A percentile compares a stretch with the other conserved stretches of the same genome.
Conservation (phyloP, 805 yeast genomes). For the Saccharomycopsis javanensis region DNA sequence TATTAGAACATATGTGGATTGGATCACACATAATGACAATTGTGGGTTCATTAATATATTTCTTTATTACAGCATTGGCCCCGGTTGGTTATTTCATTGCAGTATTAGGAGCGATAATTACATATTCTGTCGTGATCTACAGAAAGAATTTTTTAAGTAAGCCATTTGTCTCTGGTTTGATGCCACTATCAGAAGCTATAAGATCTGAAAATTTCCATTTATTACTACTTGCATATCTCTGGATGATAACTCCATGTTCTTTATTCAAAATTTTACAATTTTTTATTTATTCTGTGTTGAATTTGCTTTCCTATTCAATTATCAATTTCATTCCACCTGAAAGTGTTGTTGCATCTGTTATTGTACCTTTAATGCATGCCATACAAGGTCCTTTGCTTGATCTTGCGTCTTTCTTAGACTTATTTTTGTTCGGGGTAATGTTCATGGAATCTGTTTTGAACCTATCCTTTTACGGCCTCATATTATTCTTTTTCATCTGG, state of each 20-base stretch:
- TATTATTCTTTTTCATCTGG: conserved; percentile 17
- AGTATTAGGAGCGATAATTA: conserved; percentile 10
- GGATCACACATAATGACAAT: conserved; percentile 11
- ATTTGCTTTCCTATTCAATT: conserved; percentile 8
- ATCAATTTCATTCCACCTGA: conserved; percentile 6
- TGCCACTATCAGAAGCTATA: conserved; percentile 18
- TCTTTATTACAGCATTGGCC: conserved; percentile 8
- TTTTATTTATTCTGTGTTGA: conserved; percentile 15
- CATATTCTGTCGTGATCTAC: conserved; percentile 10
- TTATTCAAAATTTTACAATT: conserved; percentile 19
- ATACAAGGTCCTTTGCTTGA: conserved; percentile 60
- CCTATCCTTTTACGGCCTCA: conserved; percentile 14
- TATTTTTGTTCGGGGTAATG: conserved; percentile 17
- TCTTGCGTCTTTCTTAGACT: conserved; percentile 59
- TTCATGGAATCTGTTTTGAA: conserved; percentile 12
- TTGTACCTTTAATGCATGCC: conserved; percentile 39
- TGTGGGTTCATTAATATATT: conserved; percentile 7
- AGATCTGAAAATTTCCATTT: conserved; percentile 20
- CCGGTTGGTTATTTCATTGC: conserved; percentile 9
- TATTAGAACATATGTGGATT: conserved; percentile 6
- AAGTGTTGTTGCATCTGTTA: conserved; percentile 44
- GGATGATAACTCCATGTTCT: conserved; percentile 15
- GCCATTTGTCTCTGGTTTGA: conserved; percentile 4
- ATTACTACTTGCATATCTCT: conserved; percentile 10
- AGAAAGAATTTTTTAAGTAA: conserved; percentile 4